Conservation (phyloP, 140 eudicot genomes). For the Bidens hawaiensis region DNA sequence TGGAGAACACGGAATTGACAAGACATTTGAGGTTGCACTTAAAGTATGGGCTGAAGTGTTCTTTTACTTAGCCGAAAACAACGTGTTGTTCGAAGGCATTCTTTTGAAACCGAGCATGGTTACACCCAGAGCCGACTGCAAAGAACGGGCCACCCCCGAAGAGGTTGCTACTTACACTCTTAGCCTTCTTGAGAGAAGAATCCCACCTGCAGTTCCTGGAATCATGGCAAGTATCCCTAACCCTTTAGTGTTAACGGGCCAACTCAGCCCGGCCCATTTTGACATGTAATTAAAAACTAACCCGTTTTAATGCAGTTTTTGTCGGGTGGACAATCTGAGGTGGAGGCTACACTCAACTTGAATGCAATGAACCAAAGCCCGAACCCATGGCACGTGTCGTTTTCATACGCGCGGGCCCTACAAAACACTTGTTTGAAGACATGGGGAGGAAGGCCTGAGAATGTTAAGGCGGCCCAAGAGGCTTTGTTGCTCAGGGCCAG, state of each 20-base stretch:
- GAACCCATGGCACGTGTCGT: slow-evolving; percentile 90
- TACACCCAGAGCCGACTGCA: slow-evolving; percentile 88
- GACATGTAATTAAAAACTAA: neutral
- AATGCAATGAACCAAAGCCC: slow-evolving; percentile 86
- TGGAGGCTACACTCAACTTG: slow-evolving; percentile 82
- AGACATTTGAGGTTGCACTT: slow-evolving; percentile 81
- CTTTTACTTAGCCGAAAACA: slow-evolving; percentile 81
- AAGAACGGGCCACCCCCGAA: slow-evolving; percentile 79
- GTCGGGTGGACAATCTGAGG: slow-evolving; percentile 95
- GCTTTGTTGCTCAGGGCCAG: slow-evolving; percentile 64
- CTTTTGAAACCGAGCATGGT: slow-evolving; percentile 94
- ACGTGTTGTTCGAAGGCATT: slow-evolving; percentile 77
- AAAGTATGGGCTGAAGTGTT: slow-evolving; percentile 89
- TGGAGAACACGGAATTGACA: slow-evolving; percentile 83
- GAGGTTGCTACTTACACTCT: slow-evolving; percentile 77
- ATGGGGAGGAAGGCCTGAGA: slow-evolving; percentile 85
- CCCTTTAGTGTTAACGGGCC: neutral
- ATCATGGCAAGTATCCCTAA: slow-evolving; percentile 64
- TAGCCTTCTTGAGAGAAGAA: slow-evolving; percentile 65
- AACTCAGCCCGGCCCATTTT: neutral
- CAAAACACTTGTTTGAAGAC: slow-evolving; percentile 90
- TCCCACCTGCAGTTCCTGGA: slow-evolving; percentile 96
- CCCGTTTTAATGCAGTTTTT: slow-evolving; percentile 47
- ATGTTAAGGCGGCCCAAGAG: slow-evolving; percentile 80
- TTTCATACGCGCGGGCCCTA: slow-evolving; percentile 85